Conservation (phyloP, 176 grass and related monocot genomes). For the Themeda triandra region DNA sequence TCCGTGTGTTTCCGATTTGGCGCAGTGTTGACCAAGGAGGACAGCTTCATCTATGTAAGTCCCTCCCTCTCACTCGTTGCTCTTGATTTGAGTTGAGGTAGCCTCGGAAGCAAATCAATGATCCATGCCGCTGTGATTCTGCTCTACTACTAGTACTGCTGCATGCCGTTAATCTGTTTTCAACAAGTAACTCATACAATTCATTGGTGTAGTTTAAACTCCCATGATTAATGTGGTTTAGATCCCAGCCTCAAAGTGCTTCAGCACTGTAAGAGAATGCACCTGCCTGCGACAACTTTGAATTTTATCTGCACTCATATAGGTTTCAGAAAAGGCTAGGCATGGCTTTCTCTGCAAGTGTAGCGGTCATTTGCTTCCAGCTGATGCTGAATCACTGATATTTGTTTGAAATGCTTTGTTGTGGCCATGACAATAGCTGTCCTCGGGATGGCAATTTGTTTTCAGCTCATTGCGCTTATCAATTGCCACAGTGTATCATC, state of each 20-base stretch:
- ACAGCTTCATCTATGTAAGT: conserved; percentile 86
- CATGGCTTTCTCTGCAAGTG: not conserved
- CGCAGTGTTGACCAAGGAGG: conserved; percentile 79
- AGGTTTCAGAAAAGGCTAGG: not conserved
- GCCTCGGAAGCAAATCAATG: not conserved
- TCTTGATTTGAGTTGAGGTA: not conserved
- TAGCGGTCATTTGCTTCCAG: not conserved
- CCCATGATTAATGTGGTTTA: not conserved
- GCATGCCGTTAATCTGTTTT: not conserved
- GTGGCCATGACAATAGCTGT: not conserved
- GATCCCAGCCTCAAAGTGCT: not conserved
- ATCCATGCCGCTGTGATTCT: not conserved
- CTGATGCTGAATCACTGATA: not conserved
- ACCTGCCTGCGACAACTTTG: not conserved
- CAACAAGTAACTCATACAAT: not conserved
- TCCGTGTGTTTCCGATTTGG: not conserved
- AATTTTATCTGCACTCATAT: not conserved
- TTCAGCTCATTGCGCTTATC: not conserved
- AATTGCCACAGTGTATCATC: too few species aligned
- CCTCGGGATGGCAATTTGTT: not conserved
- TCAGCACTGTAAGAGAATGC: not conserved
- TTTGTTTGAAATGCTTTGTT: not conserved
- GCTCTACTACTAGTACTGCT: not conserved
- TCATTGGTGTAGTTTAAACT: not conserved
- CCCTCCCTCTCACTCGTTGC: not conserved